These are phyloP conservation scores for Trichophyton benhamiae DNA, from an alignment of 2,329 filamentous ascomycete genomes.

Conservation along the genomic window DNA sequence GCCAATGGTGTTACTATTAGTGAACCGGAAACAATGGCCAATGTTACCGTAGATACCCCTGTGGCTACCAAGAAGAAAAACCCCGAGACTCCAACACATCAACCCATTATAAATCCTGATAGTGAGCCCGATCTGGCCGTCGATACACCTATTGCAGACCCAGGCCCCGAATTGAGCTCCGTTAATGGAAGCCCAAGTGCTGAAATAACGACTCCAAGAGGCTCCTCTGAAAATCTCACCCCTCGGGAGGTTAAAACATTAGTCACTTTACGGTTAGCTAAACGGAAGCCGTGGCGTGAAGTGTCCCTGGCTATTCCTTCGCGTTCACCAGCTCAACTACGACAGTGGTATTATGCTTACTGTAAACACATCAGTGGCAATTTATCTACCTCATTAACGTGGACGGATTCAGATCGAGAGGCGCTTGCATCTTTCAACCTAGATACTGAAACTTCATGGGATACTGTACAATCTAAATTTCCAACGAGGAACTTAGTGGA, in stretches of 20 bases:
- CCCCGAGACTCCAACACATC: background rate
- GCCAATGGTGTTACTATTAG: background rate
- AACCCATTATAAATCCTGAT: background rate
- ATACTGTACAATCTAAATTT: slow-evolving; percentile 10
- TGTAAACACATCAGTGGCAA: background rate
- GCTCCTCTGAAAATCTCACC: background rate
- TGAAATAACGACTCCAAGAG: background rate
- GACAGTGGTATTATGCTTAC: slow-evolving; percentile 12
- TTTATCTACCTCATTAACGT: background rate
- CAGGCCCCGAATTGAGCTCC: background rate
- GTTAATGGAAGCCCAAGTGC: background rate
- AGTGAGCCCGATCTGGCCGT: background rate
- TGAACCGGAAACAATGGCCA: background rate
- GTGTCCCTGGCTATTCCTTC: slow-evolving; percentile 8
- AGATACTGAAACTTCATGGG: slow-evolving; percentile 7
- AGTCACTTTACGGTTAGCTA: slow-evolving; percentile 7
- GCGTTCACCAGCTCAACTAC: slow-evolving; percentile 5
- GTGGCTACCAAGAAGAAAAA: background rate
- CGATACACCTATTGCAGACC: background rate
- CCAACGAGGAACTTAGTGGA: slow-evolving; percentile 6
- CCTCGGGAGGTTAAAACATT: slow-evolving; percentile 10
- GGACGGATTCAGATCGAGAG: slow-evolving; percentile 5
- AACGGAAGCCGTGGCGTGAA: slow-evolving; percentile 10
- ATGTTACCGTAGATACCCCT: background rate
- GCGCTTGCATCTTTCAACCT: background rate